Evolutionary conservation across 257 asterid species (phyloP).

Genomic region (Perilla frutescens): DNA sequence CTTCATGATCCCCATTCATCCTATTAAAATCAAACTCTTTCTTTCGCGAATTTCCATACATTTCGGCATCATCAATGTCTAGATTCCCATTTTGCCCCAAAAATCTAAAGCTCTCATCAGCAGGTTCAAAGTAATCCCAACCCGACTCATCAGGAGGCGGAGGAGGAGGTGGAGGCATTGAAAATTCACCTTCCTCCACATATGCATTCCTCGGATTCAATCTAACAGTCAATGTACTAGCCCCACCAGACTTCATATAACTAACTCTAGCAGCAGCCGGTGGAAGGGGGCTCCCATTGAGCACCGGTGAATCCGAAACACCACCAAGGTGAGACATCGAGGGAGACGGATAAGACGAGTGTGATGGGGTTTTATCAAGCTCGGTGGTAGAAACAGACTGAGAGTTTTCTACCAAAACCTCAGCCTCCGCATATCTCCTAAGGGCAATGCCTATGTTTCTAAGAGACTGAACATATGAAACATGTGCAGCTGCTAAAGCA

Average conservation of each 20-base stretch:
- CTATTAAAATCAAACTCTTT: conserved; percentile 45
- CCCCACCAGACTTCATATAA: conserved; percentile 81
- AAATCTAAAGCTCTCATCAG: conserved; percentile 85
- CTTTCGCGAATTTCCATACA: conserved; percentile 41
- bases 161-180: conserved; percentile 81
- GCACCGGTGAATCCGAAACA: conserved; percentile 70
- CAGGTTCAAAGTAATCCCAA: conserved; percentile 94
- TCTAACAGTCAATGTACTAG: conserved; percentile 66
- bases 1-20: conserved; percentile 37
- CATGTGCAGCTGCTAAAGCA: conserved; percentile 94
- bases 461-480: conserved; percentile 82
- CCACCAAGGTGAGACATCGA: conserved; percentile 68
- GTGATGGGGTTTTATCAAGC: conserved; percentile 76
- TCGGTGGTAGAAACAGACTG: conserved; percentile 62
- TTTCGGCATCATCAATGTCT: conserved; percentile 42
- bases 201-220: conserved; percentile 58
- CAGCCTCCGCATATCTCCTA: conserved; percentile 90
- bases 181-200: conserved; percentile 72
- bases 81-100: conserved; percentile 50
- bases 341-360: conserved; percentile 74
- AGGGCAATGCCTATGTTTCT: conserved; percentile 87
- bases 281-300: conserved; percentile 80
- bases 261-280: conserved; percentile 77
- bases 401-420: conserved; percentile 68
- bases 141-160: conserved; percentile 81